A percentile compares a stretch with the other conserved stretches of the same genome.
Evolutionary conservation across 129 eudicot genomes (phyloP).

Genomic region (Centrapalus pauciflorus): DNA sequence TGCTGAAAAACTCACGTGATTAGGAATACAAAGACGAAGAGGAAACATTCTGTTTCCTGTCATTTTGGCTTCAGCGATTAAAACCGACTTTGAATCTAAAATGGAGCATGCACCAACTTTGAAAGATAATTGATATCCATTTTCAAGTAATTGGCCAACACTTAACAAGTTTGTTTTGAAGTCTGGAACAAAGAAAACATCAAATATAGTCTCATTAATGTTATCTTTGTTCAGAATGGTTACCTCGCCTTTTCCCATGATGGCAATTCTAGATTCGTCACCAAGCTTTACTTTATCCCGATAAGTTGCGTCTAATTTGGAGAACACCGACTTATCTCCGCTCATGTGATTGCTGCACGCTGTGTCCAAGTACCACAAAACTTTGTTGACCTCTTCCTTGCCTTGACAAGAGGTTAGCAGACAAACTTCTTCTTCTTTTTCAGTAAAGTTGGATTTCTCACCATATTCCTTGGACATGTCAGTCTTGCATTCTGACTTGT

Average conservation of each 20-base stretch:
- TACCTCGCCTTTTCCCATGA: conserved; percentile 1
- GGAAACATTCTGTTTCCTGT: neutral
- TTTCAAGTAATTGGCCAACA: neutral
- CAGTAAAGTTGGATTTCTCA: neutral
- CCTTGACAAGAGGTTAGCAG: neutral
- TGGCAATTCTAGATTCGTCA: neutral
- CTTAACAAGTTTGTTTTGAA: too few relatives aligned
- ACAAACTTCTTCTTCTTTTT: neutral
- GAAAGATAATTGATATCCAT: neutral
- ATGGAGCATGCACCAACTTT: neutral
- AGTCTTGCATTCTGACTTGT: neutral
- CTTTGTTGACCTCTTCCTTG: neutral
- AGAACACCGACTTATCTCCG: neutral
- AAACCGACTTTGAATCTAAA: neutral
- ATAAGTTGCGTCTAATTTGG: neutral
- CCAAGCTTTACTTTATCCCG: neutral
- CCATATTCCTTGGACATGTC: too few relatives aligned
- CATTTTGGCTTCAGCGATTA: neutral
- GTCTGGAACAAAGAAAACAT: neutral
- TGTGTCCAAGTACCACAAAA: conserved; percentile 1
- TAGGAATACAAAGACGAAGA: neutral
- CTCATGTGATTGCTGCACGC: conserved; percentile 11
- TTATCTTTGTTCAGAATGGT: neutral
- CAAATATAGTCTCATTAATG: neutral
- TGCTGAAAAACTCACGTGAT: neutral